Evolutionary conservation across 2,329 filamentous ascomycete species (phyloP).

Genomic region (Didymella lethalis): DNA sequence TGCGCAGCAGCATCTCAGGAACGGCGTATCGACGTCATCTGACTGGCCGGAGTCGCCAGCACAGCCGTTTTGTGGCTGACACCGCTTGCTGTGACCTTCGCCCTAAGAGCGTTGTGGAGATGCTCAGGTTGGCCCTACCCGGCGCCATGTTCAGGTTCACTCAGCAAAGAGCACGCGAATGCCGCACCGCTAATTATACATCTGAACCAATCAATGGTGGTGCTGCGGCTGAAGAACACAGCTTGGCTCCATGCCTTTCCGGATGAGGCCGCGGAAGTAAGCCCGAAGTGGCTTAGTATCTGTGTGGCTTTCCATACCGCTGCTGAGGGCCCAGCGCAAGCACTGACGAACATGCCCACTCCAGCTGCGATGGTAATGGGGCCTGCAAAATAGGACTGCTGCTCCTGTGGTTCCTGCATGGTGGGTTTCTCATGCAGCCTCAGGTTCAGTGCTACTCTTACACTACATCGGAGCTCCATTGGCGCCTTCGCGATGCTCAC

Average conservation of each 20-base stretch:
- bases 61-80: slow-evolving; percentile 51
- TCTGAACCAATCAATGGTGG: slow-evolving; percentile 36
- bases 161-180: slow-evolving; percentile 45
- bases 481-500: slow-evolving; percentile 45
- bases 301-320: slow-evolving; percentile 36
- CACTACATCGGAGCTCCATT: slow-evolving; percentile 39
- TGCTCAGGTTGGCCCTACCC: slow-evolving; percentile 35
- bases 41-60: slow-evolving; percentile 43
- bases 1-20: slow-evolving; percentile 31
- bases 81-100: slow-evolving; percentile 31
- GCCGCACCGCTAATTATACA: slow-evolving; percentile 46
- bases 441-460: slow-evolving; percentile 41
- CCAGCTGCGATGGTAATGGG: slow-evolving; percentile 45
- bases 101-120: slow-evolving; percentile 37
- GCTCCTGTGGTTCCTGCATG: slow-evolving; percentile 40
- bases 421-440: slow-evolving; percentile 27
- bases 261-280: slow-evolving; percentile 36
- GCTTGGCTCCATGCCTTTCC: slow-evolving; percentile 37
- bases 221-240: slow-evolving; percentile 30
- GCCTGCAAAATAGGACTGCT: slow-evolving; percentile 38
- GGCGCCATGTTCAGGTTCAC: slow-evolving; percentile 35
- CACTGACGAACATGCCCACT: slow-evolving; percentile 34
- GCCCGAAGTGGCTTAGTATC: slow-evolving; percentile 13
- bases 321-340: slow-evolving; percentile 44
- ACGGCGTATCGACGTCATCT: slow-evolving; percentile 39